Percentiles rank a stretch among this genome's conserved stretches.
These are phyloP conservation scores for Didymellaceae sp. DNA, from an alignment of 2,329 filamentous ascomycete species.

Conservation along the genomic window DNA sequence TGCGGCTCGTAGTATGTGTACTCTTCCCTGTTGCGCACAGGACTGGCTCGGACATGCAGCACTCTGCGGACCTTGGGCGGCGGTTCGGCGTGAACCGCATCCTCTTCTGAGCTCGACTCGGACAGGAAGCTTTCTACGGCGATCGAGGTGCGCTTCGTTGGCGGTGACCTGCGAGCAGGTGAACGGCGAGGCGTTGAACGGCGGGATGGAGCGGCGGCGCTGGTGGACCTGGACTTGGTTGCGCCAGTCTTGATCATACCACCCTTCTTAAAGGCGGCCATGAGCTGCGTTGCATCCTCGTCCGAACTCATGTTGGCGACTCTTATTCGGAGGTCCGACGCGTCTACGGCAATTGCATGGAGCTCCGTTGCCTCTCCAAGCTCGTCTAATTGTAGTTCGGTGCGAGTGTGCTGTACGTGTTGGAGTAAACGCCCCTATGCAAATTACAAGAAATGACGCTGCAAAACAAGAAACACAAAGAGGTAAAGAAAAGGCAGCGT, in stretches of 20 bases:
- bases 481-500: neutral
- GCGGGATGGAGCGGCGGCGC: neutral
- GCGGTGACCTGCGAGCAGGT: neutral
- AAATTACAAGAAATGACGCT: neutral
- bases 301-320: slow-evolving; percentile 33
- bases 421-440: too few relatives aligned
- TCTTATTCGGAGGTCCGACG: neutral
- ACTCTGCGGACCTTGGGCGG: slow-evolving; percentile 19
- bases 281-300: slow-evolving; percentile 32
- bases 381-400: neutral
- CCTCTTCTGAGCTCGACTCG: slow-evolving; percentile 21
- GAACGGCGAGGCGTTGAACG: neutral
- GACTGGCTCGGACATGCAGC: slow-evolving; percentile 35
- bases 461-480: neutral
- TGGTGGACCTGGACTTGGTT: slow-evolving; percentile 1
- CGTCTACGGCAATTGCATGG: neutral
- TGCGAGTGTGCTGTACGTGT: neutral
- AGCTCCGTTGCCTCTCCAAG: neutral
- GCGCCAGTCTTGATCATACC: neutral
- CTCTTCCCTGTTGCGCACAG: slow-evolving; percentile 36
- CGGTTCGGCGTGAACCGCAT: neutral
- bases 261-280: slow-evolving; percentile 37
- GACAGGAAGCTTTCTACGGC: slow-evolving; percentile 24
- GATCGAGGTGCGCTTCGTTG: slow-evolving; percentile 16
- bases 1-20: slow-evolving; percentile 44